Percentiles rank a stretch among this genome's conserved stretches.
Conservation (phyloP, 371 early-diverging fungal species). For the Mortierella sp. region DNA sequence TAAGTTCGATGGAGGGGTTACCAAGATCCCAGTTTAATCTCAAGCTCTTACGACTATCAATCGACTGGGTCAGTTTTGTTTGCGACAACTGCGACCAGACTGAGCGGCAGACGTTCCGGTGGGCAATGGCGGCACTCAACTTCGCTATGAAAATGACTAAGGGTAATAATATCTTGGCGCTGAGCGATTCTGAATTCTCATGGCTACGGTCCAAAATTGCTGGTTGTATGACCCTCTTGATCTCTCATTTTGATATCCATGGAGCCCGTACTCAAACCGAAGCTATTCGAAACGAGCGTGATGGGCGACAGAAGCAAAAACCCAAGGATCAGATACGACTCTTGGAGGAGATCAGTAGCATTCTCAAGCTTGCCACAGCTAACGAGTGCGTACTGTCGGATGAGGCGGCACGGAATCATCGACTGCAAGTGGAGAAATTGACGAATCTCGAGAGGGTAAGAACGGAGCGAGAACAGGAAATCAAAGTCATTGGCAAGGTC, state of each 20-base stretch:
- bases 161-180: constrained; percentile 78
- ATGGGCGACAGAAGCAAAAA: constrained; percentile 54
- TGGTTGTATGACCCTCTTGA: constrained; percentile 84
- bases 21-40: constrained; percentile 67
- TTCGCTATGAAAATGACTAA: constrained; percentile 85
- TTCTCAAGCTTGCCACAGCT: constrained; percentile 31
- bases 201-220: constrained; percentile 79
- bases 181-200: constrained; percentile 78
- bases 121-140: constrained; percentile 90
- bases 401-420: constrained; percentile 61
- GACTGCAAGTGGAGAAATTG: constrained; percentile 69
- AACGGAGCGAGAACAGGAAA: constrained; percentile 65
- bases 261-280: constrained; percentile 73
- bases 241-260: constrained; percentile 85
- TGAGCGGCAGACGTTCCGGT: constrained; percentile 87
- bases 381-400: constrained; percentile 59
- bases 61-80: constrained; percentile 90
- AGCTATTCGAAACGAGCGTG: constrained; percentile 52
- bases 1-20: constrained; percentile 75
- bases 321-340: constrained; percentile 30
- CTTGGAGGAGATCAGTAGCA: constrained; percentile 34
- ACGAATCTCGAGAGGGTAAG: constrained; percentile 65
- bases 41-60: constrained; percentile 77
- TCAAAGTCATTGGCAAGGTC: constrained; percentile 79
- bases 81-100: constrained; percentile 82